Evolutionary conservation across 2,329 filamentous ascomycete species (phyloP), one percentile per base, ranked within the genome.

Genomic region (Hymenoscyphus fructigenus): DNA sequence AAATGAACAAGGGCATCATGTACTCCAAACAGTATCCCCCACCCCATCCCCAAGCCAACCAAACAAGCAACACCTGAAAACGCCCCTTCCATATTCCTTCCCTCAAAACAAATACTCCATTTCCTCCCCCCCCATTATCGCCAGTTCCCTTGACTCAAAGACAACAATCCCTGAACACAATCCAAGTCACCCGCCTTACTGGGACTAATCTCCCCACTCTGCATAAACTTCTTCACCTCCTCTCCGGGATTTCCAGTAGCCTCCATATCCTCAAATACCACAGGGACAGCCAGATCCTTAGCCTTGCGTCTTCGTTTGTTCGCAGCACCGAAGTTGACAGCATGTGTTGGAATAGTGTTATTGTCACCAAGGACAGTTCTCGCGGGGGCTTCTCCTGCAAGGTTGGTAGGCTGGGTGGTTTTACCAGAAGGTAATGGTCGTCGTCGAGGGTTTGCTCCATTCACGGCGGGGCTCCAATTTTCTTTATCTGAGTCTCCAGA

Each of bases 101-200:
- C 41, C 20, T 17, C 23, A 38, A 41, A 59, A 41, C 15, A 5
- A 20, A 26, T 1, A 17, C 38, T 32, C 38, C 38, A 6, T 36
- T 26, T 26, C 15, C 14, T 50, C 29, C 17, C 29, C 10, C 23
- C 56, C 44, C 14, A 57, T 63, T 69, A 76, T 61, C 87, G 85
- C 93, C 93, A 97, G 74, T 92, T 92, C n/a, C 93, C 94, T 78
- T 96, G 91, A 73, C 92, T 96, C 57, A 98, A 82, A 60, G 91
- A 94, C 68, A 97, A 77, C 68, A 98, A 79, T n/a, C 92, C 92
- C 62, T 94, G 92, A 57, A 97, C 89, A 74, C 92, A 96, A 75
- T 96, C 92, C 76, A 96, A 83, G 75, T 97, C 94, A 64, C 88
- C 86, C 75, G 87, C 88, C 78, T 92, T 92, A 74, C 88, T 88